Conservation (phyloP, 2,329 filamentous ascomycete species). For the Ustulina deusta region DNA sequence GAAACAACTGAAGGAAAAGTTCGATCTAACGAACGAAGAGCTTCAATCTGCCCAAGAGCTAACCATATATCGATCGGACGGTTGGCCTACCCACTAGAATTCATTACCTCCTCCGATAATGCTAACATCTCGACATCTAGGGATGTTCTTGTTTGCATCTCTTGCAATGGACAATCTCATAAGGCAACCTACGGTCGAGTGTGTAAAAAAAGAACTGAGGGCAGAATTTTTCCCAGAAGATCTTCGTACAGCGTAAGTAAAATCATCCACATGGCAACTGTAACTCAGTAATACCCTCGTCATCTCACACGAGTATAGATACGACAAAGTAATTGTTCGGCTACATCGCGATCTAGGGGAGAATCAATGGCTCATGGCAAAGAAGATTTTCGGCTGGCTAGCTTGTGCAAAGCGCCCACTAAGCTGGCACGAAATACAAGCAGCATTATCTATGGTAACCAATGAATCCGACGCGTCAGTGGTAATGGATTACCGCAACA, state of each 20-base stretch:
- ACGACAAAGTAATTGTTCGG: slow-evolving; percentile 46
- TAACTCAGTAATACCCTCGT: background rate
- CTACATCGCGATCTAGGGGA: slow-evolving; percentile 35
- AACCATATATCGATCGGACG: slow-evolving; percentile 11
- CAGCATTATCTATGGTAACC: slow-evolving; percentile 49
- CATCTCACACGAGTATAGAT: slow-evolving; percentile 44
- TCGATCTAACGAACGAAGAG: slow-evolving; percentile 12
- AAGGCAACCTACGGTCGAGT: slow-evolving; percentile 38
- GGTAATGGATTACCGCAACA: slow-evolving; percentile 41
- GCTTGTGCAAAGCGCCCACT: slow-evolving; percentile 56
- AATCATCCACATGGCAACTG: background rate
- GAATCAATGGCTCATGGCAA: slow-evolving; percentile 45
- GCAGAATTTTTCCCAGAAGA: background rate
- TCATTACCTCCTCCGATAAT: background rate
- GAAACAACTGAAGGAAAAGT: background rate
- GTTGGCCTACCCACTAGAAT: background rate
- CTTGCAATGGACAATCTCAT: slow-evolving; percentile 50
- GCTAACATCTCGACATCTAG: slow-evolving; percentile 30
- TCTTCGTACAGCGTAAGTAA: slow-evolving; percentile 19
- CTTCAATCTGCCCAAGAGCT: slow-evolving; percentile 3
- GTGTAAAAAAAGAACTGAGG: slow-evolving; percentile 40
- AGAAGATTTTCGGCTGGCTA: slow-evolving; percentile 56
- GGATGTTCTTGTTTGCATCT: slow-evolving; percentile 52
- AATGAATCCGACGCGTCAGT: slow-evolving; percentile 23
- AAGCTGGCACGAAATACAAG: slow-evolving; percentile 57